Evolutionary conservation across 495 filamentous ascomycete genomes (phyloP), one percentile per base, ranked within the genome.

Genomic region (Trichoderma gamsii): DNA sequence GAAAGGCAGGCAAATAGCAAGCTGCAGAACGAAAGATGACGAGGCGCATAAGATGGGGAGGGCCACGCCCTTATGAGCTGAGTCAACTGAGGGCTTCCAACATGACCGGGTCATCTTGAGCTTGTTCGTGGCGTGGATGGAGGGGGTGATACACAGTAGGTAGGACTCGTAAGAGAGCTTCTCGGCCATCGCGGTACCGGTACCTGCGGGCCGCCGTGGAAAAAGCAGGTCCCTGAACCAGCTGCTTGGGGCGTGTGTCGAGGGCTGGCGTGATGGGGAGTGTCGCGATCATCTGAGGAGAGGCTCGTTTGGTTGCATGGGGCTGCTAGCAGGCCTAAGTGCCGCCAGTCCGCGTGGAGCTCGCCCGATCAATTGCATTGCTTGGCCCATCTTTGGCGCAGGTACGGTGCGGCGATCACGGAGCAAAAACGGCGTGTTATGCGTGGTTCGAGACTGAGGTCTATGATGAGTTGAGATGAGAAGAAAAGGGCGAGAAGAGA

Each of bases 261-360:
- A 13, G 12, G 13, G 56, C 56, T 61, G 56, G 25, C 11, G 12
- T 12, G 12, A 32, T 15, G 12, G 56, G 56, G 56, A 61, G 56
- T 61, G 56, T 32, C 23, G 56, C 56, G 13, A 61, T 27, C 27
- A 61, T 38, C 35, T 38, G 35, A 61, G 23, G 4, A 59, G n/a
- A 21, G 18, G 16, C 25, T 18, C 2, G 56, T 5, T n/a, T 18
- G 44, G 4, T 16, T n/a, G n/a, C 44, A 49, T 16, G 44, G 44
- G 35, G 35, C 35, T 38, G 35, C 44, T 16, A 16, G 44, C 56
- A 32, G 23, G 2, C 56, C 16, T 32, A 23, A 61, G 56, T 61
- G 56, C 56, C 56, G 56, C 56, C 56, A 29, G 12, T 61, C 56
- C 56, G 56, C 56, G 56, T 61, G 56, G 56, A 61, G 56, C 56